Conservation (phyloP, 2,329 filamentous ascomycete species). For the Penicillium psychrosexuale region DNA sequence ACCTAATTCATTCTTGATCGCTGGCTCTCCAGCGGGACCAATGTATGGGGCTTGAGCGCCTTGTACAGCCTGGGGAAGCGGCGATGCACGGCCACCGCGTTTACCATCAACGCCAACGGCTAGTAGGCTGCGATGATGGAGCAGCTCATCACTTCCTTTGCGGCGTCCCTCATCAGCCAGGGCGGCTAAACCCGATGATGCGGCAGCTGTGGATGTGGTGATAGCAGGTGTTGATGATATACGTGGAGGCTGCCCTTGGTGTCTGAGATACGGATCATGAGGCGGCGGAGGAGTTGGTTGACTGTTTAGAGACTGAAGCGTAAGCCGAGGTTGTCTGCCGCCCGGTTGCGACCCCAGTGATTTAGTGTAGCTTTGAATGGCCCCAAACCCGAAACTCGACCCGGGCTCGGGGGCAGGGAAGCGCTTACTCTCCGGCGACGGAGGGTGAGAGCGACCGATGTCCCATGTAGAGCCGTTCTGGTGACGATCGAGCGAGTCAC, state of each 20-base stretch:
- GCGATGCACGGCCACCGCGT: conserved; percentile 78
- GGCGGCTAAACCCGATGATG: conserved; percentile 25
- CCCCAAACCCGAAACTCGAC: conserved; percentile 39
- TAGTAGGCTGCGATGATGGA: conserved; percentile 66
- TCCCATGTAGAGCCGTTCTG: conserved; percentile 35
- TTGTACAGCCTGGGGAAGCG: conserved; percentile 88
- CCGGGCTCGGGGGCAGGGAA: conserved; percentile 32
- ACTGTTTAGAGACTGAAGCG: conserved; percentile 34
- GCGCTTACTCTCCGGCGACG: conserved; percentile 39
- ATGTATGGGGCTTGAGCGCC: conserved; percentile 79
- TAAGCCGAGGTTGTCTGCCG: conserved; percentile 32
- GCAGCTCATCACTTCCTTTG: conserved; percentile 54
- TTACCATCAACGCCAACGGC: conserved; percentile 70
- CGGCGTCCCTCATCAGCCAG: conserved; percentile 41
- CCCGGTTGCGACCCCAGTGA: conserved; percentile 40
- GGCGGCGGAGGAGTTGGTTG: conserved; percentile 35
- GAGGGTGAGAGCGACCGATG: conserved; percentile 35
- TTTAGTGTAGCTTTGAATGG: conserved; percentile 43
- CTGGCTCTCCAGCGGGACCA: conserved; percentile 75
- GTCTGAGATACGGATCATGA: conserved; percentile 32
- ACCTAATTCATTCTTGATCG: conserved; percentile 92
- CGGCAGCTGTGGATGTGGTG: conserved; percentile 25
- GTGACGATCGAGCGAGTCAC: conserved; percentile 31
- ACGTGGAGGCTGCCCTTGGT: conserved; percentile 33
- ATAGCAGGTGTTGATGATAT: conserved; percentile 32